These are phyloP conservation scores for Paecilomyces formosus DNA, from an alignment of 2,329 filamentous ascomycete species.

Conservation along the genomic window DNA sequence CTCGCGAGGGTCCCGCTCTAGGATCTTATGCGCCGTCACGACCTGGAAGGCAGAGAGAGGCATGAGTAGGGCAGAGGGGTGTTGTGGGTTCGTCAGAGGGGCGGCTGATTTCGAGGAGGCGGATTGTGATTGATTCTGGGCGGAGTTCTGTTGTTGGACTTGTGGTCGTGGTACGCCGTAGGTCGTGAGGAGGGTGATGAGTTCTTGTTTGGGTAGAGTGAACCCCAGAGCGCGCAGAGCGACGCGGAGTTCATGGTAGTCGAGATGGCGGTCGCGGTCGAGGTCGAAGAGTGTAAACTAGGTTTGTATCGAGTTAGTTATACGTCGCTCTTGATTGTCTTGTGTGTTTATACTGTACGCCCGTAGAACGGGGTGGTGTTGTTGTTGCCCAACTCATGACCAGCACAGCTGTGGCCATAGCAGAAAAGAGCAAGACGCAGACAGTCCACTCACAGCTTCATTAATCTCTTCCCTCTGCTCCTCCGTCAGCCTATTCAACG, in stretches of 20 bases:
- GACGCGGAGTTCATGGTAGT: conserved; percentile 98
- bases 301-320: not conserved
- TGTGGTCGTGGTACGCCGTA: conserved; percentile 65
- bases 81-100: conserved; percentile 39
- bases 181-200: conserved; percentile 71
- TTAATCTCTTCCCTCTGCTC: conserved; percentile 90
- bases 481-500: conserved; percentile 59
- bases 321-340: not conserved
- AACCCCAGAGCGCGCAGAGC: conserved; percentile 93
- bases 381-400: not conserved
- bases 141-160: conserved; percentile 36
- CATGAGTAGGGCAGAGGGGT: conserved; percentile 61
- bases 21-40: conserved; percentile 72
- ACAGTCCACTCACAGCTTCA: conserved; percentile 65
- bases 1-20: conserved; percentile 75
- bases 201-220: conserved; percentile 78
- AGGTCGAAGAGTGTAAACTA: conserved; percentile 94
- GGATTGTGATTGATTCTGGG: conserved; percentile 11
- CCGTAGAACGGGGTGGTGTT: not conserved
- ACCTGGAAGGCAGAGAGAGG: conserved; percentile 65
- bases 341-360: not conserved
- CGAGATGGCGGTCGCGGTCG: conserved; percentile 86
- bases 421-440: not conserved
- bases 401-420: not conserved
- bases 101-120: conserved; percentile 21